Conservation (phyloP, 169 alveolate species). For the Sarcocystis neurona region DNA sequence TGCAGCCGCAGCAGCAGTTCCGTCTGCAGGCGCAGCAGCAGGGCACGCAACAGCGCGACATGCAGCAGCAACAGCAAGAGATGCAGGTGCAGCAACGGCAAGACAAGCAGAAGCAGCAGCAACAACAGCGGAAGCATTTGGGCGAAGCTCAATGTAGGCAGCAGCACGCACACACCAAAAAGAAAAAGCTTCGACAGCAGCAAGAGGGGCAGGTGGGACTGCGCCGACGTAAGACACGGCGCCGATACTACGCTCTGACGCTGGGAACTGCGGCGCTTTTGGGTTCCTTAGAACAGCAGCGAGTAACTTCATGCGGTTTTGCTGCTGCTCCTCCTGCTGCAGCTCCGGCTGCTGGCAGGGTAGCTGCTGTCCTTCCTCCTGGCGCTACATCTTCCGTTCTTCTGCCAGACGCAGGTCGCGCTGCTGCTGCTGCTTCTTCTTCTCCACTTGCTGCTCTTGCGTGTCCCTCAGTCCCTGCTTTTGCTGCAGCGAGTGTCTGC, state of each 20-base stretch:
- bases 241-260: background rate
- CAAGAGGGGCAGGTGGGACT: background rate
- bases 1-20: no score
- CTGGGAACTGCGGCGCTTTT: background rate
- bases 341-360: no score
- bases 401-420: no score
- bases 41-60: no score
- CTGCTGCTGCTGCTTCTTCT: background rate
- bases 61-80: slow-evolving; percentile 36
- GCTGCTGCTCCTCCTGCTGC: no score
- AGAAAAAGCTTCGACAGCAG: background rate
- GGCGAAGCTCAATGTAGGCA: background rate
- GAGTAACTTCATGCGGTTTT: no score
- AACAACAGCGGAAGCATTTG: background rate
- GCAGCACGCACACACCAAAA: background rate
- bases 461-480: background rate
- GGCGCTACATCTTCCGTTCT: no score
- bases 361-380: no score
- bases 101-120: slow-evolving; percentile 33
- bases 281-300: no score
- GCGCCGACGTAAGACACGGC: background rate
- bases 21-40: no score
- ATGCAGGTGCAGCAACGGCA: background rate
- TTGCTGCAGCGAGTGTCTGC: background rate
- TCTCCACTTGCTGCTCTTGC: background rate